Percentiles rank a stretch among this genome's conserved stretches.
Evolutionary conservation across 2,329 filamentous ascomycete species (phyloP).

Genomic region (Chalaropsis thielavioides): DNA sequence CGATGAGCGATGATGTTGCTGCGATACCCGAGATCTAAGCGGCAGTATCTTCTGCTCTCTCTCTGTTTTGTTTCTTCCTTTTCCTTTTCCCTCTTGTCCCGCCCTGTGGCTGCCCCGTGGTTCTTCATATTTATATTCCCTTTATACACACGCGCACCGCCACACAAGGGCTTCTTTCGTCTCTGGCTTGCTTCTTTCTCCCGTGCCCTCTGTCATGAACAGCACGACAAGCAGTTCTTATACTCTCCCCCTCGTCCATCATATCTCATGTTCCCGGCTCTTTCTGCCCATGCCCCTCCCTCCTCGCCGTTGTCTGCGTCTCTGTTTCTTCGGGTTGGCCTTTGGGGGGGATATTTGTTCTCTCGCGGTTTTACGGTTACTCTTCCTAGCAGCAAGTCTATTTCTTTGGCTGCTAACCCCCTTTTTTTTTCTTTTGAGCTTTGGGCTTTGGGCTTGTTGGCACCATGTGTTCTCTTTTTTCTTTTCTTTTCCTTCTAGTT

Average conservation of each 20-base stretch:
- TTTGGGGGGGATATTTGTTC: neutral
- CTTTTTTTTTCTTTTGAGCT: constrained; percentile 18
- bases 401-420: no score
- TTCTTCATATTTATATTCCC: no score
- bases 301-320: neutral
- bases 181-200: no score
- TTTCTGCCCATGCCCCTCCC: neutral
- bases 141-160: no score
- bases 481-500: neutral
- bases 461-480: neutral
- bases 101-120: no score
- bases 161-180: no score
- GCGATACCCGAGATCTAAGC: constrained; percentile 4
- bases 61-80: neutral
- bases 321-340: neutral
- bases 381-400: no score
- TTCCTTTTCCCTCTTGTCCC: no score
- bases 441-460: constrained; percentile 4
- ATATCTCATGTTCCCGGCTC: neutral
- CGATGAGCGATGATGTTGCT: constrained; percentile 10
- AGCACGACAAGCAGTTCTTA: no score
- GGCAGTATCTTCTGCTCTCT: neutral
- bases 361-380: no score
- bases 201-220: no score
- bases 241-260: no score